Evolutionary conservation across 2,329 filamentous ascomycete species (phyloP).

Genomic region (Fusarium foetens): DNA sequence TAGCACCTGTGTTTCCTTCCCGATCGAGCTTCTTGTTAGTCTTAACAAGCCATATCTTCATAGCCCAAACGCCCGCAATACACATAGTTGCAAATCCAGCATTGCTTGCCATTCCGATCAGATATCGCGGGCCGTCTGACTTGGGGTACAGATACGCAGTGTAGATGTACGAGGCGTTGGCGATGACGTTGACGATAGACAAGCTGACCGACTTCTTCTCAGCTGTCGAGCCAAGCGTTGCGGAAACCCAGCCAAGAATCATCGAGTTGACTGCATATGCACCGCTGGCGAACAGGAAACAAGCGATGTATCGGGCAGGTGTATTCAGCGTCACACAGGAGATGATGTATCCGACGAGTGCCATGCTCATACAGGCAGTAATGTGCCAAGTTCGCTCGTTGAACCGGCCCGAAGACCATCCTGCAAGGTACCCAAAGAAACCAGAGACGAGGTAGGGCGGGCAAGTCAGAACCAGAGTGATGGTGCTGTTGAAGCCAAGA

Average conservation of each 20-base stretch:
- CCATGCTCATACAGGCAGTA: conserved; percentile 50
- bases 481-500: conserved; percentile 49
- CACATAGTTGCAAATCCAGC: conserved; percentile 43
- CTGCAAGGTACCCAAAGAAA: conserved; percentile 54
- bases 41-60: conserved; percentile 40
- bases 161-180: conserved; percentile 58
- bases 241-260: conserved; percentile 55
- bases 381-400: conserved; percentile 53
- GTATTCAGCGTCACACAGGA: conserved; percentile 47
- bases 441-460: conserved; percentile 58
- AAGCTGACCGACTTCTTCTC: conserved; percentile 58
- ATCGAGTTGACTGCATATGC: conserved; percentile 55
- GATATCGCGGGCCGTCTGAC: conserved; percentile 53
- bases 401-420: conserved; percentile 55
- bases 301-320: conserved; percentile 47
- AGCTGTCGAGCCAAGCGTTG: conserved; percentile 54
- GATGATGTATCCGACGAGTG: conserved; percentile 53
- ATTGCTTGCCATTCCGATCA: conserved; percentile 52
- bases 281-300: conserved; percentile 51
- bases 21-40: conserved; percentile 43
- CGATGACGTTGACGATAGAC: conserved; percentile 56
- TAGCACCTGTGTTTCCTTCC: conserved; percentile 7
- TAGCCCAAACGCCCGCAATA: conserved; percentile 41
- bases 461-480: conserved; percentile 57
- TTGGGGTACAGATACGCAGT: conserved; percentile 57